phyloP scores from a whole-genome alignment of 768 basidiomycete species.

The Auricularia heimuer region DNA sequence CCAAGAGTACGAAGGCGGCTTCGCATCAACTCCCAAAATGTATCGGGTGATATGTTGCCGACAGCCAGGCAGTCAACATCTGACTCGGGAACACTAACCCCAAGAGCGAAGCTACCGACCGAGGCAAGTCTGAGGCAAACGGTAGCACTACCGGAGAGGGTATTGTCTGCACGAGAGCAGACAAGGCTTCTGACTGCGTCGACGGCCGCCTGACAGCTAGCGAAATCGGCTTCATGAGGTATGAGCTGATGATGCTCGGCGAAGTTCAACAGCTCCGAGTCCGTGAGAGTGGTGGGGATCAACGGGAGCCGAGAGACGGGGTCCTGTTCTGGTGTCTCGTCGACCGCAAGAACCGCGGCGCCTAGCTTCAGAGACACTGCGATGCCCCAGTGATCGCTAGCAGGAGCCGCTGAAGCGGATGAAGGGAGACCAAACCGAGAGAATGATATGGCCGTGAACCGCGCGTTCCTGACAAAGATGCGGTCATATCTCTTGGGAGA shows the following conservation, averaged over 20 bases:
- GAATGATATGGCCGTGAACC: neutral
- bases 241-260: neutral
- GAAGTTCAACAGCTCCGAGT: neutral
- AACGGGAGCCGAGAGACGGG: neutral
- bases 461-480: constrained; percentile 9
- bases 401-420: constrained; percentile 1
- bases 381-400: constrained; percentile 12
- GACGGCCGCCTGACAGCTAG: neutral
- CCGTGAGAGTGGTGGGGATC: neutral
- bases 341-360: no score
- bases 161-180: neutral
- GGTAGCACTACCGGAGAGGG: neutral
- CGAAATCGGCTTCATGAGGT: neutral
- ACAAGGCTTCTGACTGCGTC: neutral
- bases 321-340: neutral
- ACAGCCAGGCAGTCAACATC: constrained; percentile 17
- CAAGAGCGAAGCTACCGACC: constrained; percentile 16
- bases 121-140: constrained; percentile 10
- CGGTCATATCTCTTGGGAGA: constrained; percentile 15
- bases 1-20: constrained; percentile 2
- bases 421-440: constrained; percentile 4
- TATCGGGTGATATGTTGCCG: constrained; percentile 14
- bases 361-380: neutral
- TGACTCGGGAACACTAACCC: constrained; percentile 11
- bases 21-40: constrained; percentile 14